Conservation (phyloP, 2,329 filamentous ascomycete genomes). For the Aspergillus nomiae region DNA sequence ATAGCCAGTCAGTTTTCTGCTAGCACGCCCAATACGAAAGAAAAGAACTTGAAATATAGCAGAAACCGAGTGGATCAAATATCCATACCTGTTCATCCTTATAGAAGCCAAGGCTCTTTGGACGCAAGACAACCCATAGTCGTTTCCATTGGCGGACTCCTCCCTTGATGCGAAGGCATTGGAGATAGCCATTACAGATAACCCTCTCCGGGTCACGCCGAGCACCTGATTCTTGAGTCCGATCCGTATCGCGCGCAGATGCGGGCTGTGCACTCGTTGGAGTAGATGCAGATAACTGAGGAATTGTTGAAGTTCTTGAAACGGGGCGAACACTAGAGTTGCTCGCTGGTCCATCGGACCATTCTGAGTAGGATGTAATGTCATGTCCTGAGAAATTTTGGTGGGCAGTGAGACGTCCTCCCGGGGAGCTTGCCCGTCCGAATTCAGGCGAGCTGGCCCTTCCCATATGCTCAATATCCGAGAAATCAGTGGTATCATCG, state of each 20-base stretch:
- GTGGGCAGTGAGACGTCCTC: conserved; percentile 33
- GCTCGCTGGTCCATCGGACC: conserved; percentile 64
- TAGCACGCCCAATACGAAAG: background rate
- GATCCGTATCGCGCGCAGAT: conserved; percentile 59
- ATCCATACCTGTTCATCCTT: conserved; percentile 69
- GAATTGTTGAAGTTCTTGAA: conserved; percentile 31
- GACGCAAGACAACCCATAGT: conserved; percentile 87
- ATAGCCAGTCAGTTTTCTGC: background rate
- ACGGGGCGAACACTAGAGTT: conserved; percentile 26
- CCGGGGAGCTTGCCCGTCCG: conserved; percentile 31
- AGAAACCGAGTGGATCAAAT: background rate
- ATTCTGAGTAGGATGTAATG: conserved; percentile 80
- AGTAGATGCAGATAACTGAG: conserved; percentile 30
- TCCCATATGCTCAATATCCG: conserved; percentile 39
- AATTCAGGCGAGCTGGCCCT: conserved; percentile 39
- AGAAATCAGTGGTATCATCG: conserved; percentile 46
- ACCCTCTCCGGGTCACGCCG: conserved; percentile 78
- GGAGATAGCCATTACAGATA: conserved; percentile 91
- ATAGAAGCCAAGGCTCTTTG: conserved; percentile 83
- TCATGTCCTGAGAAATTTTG: conserved; percentile 66
- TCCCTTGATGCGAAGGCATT: conserved; percentile 75
- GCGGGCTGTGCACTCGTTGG: conserved; percentile 35
- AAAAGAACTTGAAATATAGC: background rate
- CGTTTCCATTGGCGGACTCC: conserved; percentile 94
- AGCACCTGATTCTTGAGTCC: conserved; percentile 58